A percentile compares a stretch with the other conserved stretches of the same genome.
Conservation (phyloP, 1,284 basidiomycete species). For the Tilletia caries region DNA sequence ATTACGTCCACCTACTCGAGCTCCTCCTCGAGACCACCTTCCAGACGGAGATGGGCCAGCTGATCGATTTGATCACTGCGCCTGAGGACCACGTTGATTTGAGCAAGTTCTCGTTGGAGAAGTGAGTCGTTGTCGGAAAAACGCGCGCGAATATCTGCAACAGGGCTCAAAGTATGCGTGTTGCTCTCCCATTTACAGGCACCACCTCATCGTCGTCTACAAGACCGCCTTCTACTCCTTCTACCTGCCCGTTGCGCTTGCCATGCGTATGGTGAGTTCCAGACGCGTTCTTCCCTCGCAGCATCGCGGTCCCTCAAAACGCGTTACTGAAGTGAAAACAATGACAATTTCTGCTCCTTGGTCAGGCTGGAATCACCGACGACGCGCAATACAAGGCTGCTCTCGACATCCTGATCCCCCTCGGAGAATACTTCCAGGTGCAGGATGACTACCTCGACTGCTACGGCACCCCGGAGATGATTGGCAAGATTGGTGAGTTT, state of each 20-base stretch:
- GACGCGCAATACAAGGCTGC: conserved; percentile 73
- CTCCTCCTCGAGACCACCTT: conserved; percentile 87
- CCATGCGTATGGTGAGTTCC: conserved; percentile 67
- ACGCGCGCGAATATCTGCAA: neutral
- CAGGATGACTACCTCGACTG: conserved; percentile 98
- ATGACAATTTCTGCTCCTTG: neutral
- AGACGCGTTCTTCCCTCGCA: neutral
- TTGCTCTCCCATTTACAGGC: conserved; percentile 59
- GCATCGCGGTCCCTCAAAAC: conserved; percentile 5
- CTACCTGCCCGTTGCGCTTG: conserved; percentile 94
- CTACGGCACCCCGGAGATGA: conserved; percentile 80
- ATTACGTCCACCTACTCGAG: conserved; percentile 84
- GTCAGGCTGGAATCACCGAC: conserved; percentile 64
- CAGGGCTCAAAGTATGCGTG: neutral
- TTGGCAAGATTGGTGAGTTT: conserved; percentile 69
- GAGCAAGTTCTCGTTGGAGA: conserved; percentile 73
- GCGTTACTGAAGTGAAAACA: neutral
- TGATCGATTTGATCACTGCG: conserved; percentile 91
- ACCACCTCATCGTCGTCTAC: conserved; percentile 90
- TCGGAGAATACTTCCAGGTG: conserved; percentile 98
- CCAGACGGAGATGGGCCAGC: conserved; percentile 92
- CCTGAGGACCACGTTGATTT: conserved; percentile 86
- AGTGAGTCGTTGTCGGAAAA: conserved; percentile 64
- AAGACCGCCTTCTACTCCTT: conserved; percentile 99
- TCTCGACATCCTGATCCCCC: conserved; percentile 77